Conservation (phyloP, 202 grass and related monocot species). For the Schoenoplectus tabernaemontani region DNA sequence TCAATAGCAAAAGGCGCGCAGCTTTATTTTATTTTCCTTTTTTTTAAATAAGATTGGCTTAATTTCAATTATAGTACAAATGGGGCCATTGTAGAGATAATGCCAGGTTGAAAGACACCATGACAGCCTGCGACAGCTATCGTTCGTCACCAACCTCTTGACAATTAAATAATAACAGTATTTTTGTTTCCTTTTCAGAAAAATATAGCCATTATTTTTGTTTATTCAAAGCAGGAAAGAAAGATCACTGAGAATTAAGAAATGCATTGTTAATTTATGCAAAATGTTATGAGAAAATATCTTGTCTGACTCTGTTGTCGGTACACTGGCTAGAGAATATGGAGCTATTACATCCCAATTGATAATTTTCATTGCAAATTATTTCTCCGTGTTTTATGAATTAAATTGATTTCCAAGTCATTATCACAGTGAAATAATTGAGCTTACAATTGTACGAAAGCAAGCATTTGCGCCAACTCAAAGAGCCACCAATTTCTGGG, state of each 20-base stretch:
- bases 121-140: constrained; percentile 22
- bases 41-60: neutral
- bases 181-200: neutral
- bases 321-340: neutral
- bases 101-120: constrained; percentile 15
- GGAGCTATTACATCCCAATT: neutral
- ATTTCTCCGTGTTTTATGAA: neutral
- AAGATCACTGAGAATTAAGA: neutral
- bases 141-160: neutral
- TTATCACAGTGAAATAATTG: neutral
- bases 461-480: neutral
- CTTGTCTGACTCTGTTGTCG: too few relatives aligned
- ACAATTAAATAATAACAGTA: constrained; percentile 7
- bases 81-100: neutral
- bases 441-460: neutral
- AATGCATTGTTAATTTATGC: neutral
- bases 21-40: neutral
- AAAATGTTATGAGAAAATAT: neutral
- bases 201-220: neutral
- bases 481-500: neutral
- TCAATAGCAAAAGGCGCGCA: neutral
- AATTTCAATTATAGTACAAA: neutral
- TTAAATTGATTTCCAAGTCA: neutral
- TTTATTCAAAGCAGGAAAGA: neutral
- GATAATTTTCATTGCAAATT: neutral